Percentiles rank a stretch among this genome's conserved stretches.
These are phyloP conservation scores for Epichloe uncinata DNA, from an alignment of 2,329 filamentous ascomycete genomes.

Conservation along the genomic window DNA sequence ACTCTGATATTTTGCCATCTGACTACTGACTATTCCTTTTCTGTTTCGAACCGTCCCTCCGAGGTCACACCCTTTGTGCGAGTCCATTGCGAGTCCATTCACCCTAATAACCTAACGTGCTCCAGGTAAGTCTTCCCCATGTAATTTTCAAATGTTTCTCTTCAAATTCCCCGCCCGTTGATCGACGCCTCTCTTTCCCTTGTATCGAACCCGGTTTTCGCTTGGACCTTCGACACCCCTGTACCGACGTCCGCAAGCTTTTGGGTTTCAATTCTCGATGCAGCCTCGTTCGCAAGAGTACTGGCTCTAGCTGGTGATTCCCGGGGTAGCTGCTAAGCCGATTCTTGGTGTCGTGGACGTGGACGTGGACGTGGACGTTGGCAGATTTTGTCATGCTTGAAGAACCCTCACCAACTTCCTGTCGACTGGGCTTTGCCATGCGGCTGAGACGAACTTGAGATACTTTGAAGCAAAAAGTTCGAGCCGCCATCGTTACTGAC, in stretches of 20 bases:
- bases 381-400: neutral
- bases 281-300: neutral
- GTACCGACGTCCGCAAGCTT: neutral
- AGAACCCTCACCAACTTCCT: neutral
- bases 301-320: neutral
- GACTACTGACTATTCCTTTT: neutral
- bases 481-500: conserved; percentile 23
- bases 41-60: neutral
- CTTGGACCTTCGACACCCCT: neutral
- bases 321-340: neutral
- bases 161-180: neutral
- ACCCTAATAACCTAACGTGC: too few relatives aligned
- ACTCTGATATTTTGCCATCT: conserved; percentile 1
- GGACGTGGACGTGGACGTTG: neutral
- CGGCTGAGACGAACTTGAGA: neutral
- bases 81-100: too few relatives aligned
- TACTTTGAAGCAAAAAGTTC: neutral
- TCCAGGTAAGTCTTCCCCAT: neutral
- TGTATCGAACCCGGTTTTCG: neutral
- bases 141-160: neutral
- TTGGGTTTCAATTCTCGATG: neutral
- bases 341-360: neutral
- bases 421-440: neutral
- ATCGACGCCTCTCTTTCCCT: neutral
- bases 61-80: neutral